phyloP scores from a whole-genome alignment of 208 protist genomes.

The Leishmania aethiopica region DNA sequence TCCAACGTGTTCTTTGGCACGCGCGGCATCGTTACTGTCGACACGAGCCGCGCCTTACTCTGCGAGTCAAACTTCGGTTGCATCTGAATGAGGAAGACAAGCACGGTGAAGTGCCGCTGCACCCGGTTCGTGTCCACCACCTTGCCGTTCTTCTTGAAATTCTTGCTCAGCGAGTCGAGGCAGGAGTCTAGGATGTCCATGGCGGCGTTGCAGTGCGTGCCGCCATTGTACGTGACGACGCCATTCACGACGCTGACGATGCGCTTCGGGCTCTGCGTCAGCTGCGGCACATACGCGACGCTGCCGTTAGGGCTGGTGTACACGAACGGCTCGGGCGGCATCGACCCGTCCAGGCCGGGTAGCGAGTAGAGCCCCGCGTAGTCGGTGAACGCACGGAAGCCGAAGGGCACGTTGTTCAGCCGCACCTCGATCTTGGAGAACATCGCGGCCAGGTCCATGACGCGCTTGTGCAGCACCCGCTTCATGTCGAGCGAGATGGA shows the following conservation, averaged over 20 bases:
- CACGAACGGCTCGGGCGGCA: conserved; percentile 78
- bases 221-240: conserved; percentile 98
- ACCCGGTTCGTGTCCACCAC: conserved; percentile 95
- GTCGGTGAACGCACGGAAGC: conserved; percentile 95
- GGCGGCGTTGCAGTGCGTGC: conserved; percentile 98
- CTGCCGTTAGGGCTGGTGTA: conserved; percentile 69
- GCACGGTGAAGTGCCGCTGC: conserved; percentile 96
- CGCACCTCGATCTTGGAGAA: conserved; percentile 92
- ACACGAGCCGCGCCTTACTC: conserved; percentile 99
- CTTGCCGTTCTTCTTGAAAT: conserved; percentile 85
- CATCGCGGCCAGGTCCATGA: conserved; percentile 94
- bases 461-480: conserved; percentile 87
- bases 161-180: conserved; percentile 59
- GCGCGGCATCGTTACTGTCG: conserved; percentile 73
- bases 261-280: conserved; percentile 88
- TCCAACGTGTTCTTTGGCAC: conserved; percentile 91
- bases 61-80: conserved; percentile 99
- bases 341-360: conserved; percentile 35
- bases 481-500: conserved; percentile 88
- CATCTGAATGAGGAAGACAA: conserved; percentile 98
- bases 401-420: conserved; percentile 96
- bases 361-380: conserved; percentile 93
- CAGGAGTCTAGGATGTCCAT: conserved; percentile 81
- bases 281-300: conserved; percentile 90
- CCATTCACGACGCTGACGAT: conserved; percentile 99